These are phyloP conservation scores for Ligustrum vulgare DNA, from an alignment of 257 asterid genomes.

Conservation along the genomic window DNA sequence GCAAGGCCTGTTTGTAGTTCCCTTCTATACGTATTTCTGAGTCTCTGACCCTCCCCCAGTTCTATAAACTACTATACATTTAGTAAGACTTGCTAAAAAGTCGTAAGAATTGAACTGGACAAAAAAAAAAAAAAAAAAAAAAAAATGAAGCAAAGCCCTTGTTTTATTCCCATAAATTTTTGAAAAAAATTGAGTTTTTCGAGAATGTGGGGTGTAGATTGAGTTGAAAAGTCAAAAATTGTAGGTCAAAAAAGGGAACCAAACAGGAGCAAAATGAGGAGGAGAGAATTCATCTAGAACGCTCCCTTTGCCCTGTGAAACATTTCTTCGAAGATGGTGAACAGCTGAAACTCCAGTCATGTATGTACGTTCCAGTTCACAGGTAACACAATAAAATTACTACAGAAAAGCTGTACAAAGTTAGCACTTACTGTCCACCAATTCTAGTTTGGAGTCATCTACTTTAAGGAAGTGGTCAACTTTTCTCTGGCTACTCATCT, in stretches of 20 bases:
- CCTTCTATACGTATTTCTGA: constrained; percentile 29
- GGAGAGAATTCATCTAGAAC: constrained; percentile 13
- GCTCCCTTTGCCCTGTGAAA: constrained; percentile 22
- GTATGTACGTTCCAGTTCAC: constrained; percentile 15
- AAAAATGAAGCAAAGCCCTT: too few species aligned
- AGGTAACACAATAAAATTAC: constrained; percentile 16
- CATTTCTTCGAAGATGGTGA: constrained; percentile 20
- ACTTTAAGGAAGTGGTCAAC: constrained; percentile 17
- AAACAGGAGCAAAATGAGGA: background rate
- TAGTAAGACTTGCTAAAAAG: constrained; percentile 2
- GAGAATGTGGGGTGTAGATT: too few species aligned
- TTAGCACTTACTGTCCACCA: constrained; percentile 28
- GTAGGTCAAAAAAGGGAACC: too few species aligned
- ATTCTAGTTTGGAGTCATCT: constrained; percentile 12
- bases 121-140: too few species aligned
- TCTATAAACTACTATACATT: constrained; percentile 31
- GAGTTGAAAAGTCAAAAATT: too few species aligned
- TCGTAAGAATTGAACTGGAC: background rate
- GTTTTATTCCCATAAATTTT: too few species aligned
- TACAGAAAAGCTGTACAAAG: constrained; percentile 38
- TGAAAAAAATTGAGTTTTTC: too few species aligned
- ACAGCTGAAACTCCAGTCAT: constrained; percentile 26
- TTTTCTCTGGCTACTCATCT: constrained; percentile 43
- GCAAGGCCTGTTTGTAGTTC: constrained; percentile 12
- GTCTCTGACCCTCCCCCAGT: constrained; percentile 32